Conservation (phyloP, 768 basidiomycete species). For the Suillus fuscotomentosus region DNA sequence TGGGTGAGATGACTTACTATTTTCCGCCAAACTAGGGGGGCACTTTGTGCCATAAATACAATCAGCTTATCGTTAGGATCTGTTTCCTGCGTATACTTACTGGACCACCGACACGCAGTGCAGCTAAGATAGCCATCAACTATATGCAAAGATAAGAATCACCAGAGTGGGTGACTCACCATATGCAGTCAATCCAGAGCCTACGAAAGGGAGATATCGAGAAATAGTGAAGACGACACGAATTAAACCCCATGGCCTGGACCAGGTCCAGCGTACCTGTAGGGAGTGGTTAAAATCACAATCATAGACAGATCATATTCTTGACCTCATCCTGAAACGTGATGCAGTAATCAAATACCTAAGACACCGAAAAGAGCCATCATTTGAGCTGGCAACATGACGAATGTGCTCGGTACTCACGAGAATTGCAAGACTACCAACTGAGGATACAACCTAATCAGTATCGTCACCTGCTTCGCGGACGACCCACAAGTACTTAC, state of each 20-base stretch:
- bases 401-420: constrained; percentile 6
- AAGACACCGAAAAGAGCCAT: background rate
- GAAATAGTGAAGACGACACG: constrained; percentile 17
- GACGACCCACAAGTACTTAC: constrained; percentile 7
- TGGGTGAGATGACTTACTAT: constrained; percentile 6
- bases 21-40: constrained; percentile 1
- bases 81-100: background rate
- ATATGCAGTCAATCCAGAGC: constrained; percentile 11
- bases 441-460: constrained; percentile 4
- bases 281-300: background rate
- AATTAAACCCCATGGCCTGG: constrained; percentile 15
- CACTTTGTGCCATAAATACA: background rate
- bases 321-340: constrained; percentile 10
- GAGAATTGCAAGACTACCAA: constrained; percentile 16
- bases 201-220: constrained; percentile 20
- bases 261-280: constrained; percentile 20
- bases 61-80: constrained; percentile 3
- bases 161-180: constrained; percentile 6
- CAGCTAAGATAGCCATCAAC: background rate
- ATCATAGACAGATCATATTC: background rate
- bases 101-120: constrained; percentile 6
- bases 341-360: constrained; percentile 12
- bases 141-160: constrained; percentile 1
- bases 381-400: background rate
- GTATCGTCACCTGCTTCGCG: background rate